Percentiles rank a stretch among this genome's conserved stretches.
Evolutionary conservation across 2,329 filamentous ascomycete species (phyloP).

Genomic region (Cordyceps pruinosa): DNA sequence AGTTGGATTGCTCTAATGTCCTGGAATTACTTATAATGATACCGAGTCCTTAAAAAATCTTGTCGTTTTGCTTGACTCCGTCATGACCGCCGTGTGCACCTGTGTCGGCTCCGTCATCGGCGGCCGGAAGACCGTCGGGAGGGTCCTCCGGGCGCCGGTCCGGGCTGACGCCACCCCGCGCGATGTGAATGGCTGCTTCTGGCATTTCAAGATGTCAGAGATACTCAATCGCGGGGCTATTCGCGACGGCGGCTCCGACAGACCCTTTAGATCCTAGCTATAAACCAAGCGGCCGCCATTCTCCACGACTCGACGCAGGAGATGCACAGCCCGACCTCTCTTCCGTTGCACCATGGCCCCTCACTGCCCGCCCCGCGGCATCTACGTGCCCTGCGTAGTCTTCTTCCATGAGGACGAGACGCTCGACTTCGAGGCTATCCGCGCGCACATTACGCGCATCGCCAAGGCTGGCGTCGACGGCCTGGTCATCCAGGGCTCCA

Average conservation of each 20-base stretch:
- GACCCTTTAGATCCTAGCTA: not conserved
- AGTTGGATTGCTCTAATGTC: too few species aligned
- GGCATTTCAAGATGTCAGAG: conserved; percentile 8
- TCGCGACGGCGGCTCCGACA: not conserved
- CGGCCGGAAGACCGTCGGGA: conserved; percentile 1
- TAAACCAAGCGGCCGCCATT: not conserved
- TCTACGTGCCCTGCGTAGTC: conserved; percentile 32
- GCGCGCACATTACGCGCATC: conserved; percentile 28
- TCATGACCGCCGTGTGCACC: too few species aligned
- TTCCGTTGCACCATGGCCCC: not conserved
- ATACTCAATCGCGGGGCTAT: not conserved
- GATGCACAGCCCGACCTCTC: not conserved
- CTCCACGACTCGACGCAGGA: not conserved
- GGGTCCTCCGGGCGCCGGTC: not conserved
- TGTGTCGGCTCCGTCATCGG: not conserved
- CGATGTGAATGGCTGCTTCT: not conserved
- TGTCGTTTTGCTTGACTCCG: too few species aligned
- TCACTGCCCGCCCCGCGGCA: conserved; percentile 20
- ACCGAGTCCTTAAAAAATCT: too few species aligned
- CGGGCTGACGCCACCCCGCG: not conserved
- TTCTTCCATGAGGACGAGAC: conserved; percentile 31
- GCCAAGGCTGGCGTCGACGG: conserved; percentile 67
- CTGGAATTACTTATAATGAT: too few species aligned
- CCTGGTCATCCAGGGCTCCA: conserved; percentile 73
- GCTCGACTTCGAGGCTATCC: conserved; percentile 25